phyloP scores from a whole-genome alignment of 306 rosid species.

The Prunus kanzakura region DNA sequence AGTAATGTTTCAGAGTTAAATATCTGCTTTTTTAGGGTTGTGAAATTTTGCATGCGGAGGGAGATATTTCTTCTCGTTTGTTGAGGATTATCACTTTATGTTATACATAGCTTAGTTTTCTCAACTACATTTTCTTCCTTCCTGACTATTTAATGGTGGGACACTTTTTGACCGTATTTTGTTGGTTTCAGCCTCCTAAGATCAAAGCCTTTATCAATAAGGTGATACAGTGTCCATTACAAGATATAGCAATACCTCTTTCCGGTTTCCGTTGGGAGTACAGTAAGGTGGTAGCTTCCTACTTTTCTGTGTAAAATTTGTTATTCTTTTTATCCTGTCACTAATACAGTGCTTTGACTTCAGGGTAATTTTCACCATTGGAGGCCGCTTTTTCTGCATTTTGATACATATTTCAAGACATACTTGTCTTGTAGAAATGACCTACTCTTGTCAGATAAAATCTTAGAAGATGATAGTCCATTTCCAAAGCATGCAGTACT shows the following conservation, averaged over 20 bases:
- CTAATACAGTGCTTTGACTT: conserved; percentile 29
- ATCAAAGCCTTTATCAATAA: conserved; percentile 84
- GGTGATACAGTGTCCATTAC: conserved; percentile 90
- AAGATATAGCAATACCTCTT: conserved; percentile 90
- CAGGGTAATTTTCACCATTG: conserved; percentile 98
- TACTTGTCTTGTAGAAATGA: conserved; percentile 79
- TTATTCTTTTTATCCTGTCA: not conserved
- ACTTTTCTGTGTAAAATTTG: conserved; percentile 15
- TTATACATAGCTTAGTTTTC: not conserved
- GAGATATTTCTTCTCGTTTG: not conserved
- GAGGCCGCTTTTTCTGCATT: conserved; percentile 90
- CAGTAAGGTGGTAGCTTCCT: conserved; percentile 58
- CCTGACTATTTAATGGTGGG: not conserved
- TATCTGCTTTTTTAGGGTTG: not conserved
- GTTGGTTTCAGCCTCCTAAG: conserved; percentile 78
- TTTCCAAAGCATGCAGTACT: conserved; percentile 86
- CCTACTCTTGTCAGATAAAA: conserved; percentile 72
- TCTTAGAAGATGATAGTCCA: conserved; percentile 76
- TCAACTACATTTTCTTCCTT: not conserved
- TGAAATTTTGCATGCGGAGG: not conserved
- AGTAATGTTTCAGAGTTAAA: not conserved
- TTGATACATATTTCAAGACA: conserved; percentile 93
- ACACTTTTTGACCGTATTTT: conserved; percentile 21
- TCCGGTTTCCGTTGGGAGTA: conserved; percentile 96
- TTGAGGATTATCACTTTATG: not conserved